Evolutionary conservation across 225 moss, liverwort and hornwort genomes (phyloP).

Genomic region (Pleurozium schreberi): DNA sequence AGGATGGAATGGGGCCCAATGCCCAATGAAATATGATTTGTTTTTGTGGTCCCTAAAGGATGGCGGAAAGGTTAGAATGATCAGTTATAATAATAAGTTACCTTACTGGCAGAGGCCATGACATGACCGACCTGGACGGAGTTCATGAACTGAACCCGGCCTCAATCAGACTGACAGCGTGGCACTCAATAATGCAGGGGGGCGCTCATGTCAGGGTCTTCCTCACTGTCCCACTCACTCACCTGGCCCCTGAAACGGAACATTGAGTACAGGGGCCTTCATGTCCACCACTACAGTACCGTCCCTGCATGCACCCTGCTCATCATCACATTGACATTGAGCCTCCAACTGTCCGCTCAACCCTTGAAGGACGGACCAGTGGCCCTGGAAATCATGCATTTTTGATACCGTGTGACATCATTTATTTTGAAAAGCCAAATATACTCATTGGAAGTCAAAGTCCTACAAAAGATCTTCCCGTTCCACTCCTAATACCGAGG

Average conservation of each 20-base stretch:
- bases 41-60: neutral
- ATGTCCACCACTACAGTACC: neutral
- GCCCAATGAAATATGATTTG: neutral
- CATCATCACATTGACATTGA: neutral
- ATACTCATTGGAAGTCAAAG: too few species aligned
- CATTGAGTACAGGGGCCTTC: neutral
- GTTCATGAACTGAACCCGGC: too few species aligned
- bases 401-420: too few species aligned
- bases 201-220: neutral
- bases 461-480: too few species aligned
- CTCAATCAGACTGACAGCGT: neutral
- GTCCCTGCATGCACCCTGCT: neutral
- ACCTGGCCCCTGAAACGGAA: neutral
- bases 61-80: neutral
- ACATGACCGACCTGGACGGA: too few species aligned
- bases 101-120: neutral
- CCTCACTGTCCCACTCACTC: neutral
- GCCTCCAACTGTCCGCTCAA: too few species aligned
- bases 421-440: too few species aligned
- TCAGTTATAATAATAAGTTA: neutral
- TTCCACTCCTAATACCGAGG: too few species aligned
- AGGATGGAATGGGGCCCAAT: neutral
- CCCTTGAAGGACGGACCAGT: too few species aligned
- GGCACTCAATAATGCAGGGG: neutral
- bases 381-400: too few species aligned